phyloP scores from a whole-genome alignment of 306 rosid genomes.

The Cicer bijugum region DNA sequence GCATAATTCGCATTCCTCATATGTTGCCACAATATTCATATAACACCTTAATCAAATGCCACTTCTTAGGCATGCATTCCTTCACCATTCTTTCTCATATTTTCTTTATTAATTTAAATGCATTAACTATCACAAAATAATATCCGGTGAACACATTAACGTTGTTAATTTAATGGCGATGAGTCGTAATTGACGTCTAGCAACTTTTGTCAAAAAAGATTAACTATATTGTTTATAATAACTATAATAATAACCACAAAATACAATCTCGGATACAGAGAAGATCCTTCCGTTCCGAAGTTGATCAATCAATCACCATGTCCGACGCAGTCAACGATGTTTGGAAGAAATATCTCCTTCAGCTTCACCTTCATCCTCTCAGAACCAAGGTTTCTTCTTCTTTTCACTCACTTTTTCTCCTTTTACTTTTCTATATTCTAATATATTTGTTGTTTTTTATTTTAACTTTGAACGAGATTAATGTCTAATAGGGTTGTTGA shows the following conservation, averaged over 20 bases:
- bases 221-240: too few species aligned
- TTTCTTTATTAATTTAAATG: too few species aligned
- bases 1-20: too few species aligned
- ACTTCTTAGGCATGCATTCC: too few species aligned
- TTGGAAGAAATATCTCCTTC: slow-evolving; percentile 67
- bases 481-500: slow-evolving; percentile 24
- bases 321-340: slow-evolving; percentile 66
- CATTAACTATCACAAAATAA: too few species aligned
- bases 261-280: slow-evolving; percentile 6
- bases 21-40: too few species aligned
- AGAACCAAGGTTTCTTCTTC: slow-evolving; percentile 74
- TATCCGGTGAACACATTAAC: too few species aligned
- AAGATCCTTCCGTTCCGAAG: slow-evolving; percentile 16
- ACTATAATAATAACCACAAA: not conserved
- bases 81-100: too few species aligned
- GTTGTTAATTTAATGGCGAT: too few species aligned
- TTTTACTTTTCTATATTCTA: not conserved
- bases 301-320: slow-evolving; percentile 58
- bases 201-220: too few species aligned
- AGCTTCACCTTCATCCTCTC: slow-evolving; percentile 85
- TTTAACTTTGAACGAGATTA: slow-evolving; percentile 9
- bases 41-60: too few species aligned
- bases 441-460: not conserved
- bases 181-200: too few species aligned
- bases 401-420: not conserved